Conservation (phyloP, 148 eudicot species). For the Chenopodium suecicum region DNA sequence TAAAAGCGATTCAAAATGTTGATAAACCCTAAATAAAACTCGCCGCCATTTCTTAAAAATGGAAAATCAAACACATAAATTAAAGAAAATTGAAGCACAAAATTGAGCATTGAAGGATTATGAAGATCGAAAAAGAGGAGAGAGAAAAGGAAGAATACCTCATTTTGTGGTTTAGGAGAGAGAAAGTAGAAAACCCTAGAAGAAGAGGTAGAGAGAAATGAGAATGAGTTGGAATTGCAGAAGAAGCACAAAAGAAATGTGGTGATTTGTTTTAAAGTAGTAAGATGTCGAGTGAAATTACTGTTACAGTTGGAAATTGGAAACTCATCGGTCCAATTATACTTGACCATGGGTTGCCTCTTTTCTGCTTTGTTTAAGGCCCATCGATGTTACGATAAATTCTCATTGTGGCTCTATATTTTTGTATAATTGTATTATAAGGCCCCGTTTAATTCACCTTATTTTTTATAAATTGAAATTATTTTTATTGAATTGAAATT, state of each 20-base stretch:
- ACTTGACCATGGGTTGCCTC: too few relatives aligned
- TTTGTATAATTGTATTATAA: too few relatives aligned
- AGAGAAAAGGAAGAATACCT: constrained; percentile 18
- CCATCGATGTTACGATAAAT: too few relatives aligned
- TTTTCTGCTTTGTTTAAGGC: too few relatives aligned
- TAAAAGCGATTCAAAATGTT: neutral
- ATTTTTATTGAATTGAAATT: too few relatives aligned
- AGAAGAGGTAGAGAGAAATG: neutral
- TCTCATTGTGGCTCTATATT: too few relatives aligned
- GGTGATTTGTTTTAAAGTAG: too few relatives aligned
- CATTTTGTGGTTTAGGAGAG: constrained; percentile 16
- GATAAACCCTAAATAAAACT: constrained; percentile 13
- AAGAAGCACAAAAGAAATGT: neutral
- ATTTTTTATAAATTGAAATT: too few relatives aligned
- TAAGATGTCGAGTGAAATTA: neutral
- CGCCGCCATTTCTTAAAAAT: neutral
- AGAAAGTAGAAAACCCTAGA: constrained; percentile 30
- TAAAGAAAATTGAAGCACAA: neutral
- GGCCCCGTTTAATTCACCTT: too few relatives aligned
- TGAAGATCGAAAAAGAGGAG: neutral
- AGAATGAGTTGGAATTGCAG: neutral
- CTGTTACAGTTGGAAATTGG: too few relatives aligned
- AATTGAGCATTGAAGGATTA: neutral
- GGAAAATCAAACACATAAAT: neutral
- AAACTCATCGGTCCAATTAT: too few relatives aligned